phyloP scores from a whole-genome alignment of 2,329 filamentous ascomycete species.

The Talaromyces sp. region DNA sequence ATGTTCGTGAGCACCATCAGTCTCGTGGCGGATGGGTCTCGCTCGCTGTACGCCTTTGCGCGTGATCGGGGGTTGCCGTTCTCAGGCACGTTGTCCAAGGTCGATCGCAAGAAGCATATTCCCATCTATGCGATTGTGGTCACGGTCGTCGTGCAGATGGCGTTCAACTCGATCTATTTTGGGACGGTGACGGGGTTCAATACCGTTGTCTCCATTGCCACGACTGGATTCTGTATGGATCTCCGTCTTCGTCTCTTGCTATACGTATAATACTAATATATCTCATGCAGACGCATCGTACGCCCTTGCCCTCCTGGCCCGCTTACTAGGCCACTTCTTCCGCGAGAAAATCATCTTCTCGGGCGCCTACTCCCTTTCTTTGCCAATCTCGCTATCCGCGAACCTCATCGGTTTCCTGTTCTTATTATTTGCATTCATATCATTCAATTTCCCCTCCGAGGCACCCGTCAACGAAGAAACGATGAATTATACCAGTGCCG shows the following conservation, averaged over 20 bases:
- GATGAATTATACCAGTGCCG: constrained; percentile 59
- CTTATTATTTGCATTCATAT: constrained; percentile 53
- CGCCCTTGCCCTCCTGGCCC: constrained; percentile 52
- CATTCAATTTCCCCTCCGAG: constrained; percentile 54
- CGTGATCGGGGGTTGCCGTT: constrained; percentile 54
- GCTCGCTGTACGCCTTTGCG: constrained; percentile 46
- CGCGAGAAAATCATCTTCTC: constrained; percentile 31
- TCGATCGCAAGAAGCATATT: constrained; percentile 46
- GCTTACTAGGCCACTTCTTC: constrained; percentile 47
- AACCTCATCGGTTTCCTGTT: constrained; percentile 53
- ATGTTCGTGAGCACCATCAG: constrained; percentile 45
- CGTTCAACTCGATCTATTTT: constrained; percentile 54
- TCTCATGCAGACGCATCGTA: constrained; percentile 55
- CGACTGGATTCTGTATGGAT: constrained; percentile 55
- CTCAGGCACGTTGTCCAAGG: constrained; percentile 44
- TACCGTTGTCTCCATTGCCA: constrained; percentile 56
- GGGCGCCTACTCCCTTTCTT: constrained; percentile 35
- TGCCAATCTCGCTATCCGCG: constrained; percentile 45
- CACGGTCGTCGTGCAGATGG: constrained; percentile 49
- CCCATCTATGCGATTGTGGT: constrained; percentile 51
- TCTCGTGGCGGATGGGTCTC: constrained; percentile 47
- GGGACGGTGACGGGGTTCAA: constrained; percentile 54
- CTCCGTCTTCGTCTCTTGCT: no score
- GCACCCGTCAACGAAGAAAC: constrained; percentile 52
- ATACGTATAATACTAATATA: no score